Percentiles rank a stretch among this genome's conserved stretches.
Evolutionary conservation across 805 yeast genomes (phyloP).

Genomic region (Candida qinlingensis): DNA sequence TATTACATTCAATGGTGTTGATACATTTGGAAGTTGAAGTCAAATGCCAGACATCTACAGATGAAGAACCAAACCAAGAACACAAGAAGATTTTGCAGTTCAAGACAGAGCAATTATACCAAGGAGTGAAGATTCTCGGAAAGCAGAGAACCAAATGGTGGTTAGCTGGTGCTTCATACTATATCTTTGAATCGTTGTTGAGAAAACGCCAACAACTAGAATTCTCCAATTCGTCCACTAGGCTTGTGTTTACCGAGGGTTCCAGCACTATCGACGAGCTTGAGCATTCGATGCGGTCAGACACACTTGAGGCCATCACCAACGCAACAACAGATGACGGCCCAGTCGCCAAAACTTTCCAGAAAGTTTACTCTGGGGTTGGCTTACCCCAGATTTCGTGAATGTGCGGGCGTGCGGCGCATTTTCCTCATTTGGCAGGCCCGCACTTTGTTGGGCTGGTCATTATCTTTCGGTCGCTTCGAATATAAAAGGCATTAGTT

Average conservation of each 20-base stretch:
- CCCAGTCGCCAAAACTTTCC: background rate
- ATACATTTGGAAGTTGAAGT: conserved; percentile 8
- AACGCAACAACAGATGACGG: background rate
- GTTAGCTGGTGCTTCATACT: conserved; percentile 9
- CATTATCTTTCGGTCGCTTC: background rate
- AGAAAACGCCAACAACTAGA: background rate
- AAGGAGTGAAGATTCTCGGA: conserved; percentile 2
- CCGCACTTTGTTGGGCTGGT: background rate
- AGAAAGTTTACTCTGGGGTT: background rate
- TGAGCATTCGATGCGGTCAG: background rate
- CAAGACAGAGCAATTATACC: background rate
- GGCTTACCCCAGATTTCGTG: background rate
- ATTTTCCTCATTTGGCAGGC: background rate
- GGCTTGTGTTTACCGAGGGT: background rate
- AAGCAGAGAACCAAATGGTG: conserved; percentile 5
- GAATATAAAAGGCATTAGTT: background rate
- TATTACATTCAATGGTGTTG: conserved; percentile 7
- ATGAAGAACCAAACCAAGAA: background rate
- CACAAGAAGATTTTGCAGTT: background rate
- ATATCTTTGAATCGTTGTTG: conserved; percentile 2
- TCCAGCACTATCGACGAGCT: background rate
- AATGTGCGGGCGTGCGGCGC: background rate
- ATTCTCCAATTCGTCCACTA: background rate
- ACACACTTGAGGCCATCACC: background rate
- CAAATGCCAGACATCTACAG: background rate